These are phyloP conservation scores for Hapsidospora chrysogenum DNA, from an alignment of 495 filamentous ascomycete genomes.

Conservation along the genomic window DNA sequence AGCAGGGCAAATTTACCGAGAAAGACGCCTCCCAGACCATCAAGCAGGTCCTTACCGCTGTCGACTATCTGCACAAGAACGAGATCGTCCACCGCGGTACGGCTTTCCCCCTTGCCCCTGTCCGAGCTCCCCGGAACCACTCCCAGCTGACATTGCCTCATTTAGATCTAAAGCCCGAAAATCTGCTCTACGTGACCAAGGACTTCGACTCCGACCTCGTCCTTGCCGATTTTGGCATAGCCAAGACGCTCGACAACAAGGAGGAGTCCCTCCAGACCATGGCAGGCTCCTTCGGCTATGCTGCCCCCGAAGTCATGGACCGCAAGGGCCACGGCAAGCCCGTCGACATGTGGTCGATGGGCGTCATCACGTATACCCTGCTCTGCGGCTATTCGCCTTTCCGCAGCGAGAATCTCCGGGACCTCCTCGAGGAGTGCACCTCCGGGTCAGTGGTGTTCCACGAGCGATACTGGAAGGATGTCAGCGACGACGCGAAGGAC, in stretches of 20 bases:
- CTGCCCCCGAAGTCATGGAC: conserved; percentile 95
- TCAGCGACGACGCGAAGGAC: conserved; percentile 87
- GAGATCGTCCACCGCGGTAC: conserved; percentile 93
- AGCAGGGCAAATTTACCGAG: conserved; percentile 96
- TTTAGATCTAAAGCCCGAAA: conserved; percentile 93
- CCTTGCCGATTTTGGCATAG: conserved; percentile 95
- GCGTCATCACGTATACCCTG: conserved; percentile 98
- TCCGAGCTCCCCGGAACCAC: not conserved
- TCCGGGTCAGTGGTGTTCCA: conserved; percentile 88
- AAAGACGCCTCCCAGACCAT: conserved; percentile 97
- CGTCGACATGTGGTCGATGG: conserved; percentile 99
- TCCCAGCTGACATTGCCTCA: conserved; percentile 1
- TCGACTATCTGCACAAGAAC: conserved; percentile 85
- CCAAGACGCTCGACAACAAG: conserved; percentile 88
- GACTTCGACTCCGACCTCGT: conserved; percentile 68
- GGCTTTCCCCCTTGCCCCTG: too few relatives aligned
- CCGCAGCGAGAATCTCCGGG: conserved; percentile 80
- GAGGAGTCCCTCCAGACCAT: conserved; percentile 91
- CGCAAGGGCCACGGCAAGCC: conserved; percentile 95
- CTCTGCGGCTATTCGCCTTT: conserved; percentile 98
- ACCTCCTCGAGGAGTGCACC: conserved; percentile 91
- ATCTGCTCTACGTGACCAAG: conserved; percentile 80
- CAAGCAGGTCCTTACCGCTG: conserved; percentile 83
- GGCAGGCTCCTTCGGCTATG: conserved; percentile 97
- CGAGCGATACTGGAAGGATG: conserved; percentile 96